Conservation (phyloP, 768 basidiomycete species). For the Tricholomella constricta region DNA sequence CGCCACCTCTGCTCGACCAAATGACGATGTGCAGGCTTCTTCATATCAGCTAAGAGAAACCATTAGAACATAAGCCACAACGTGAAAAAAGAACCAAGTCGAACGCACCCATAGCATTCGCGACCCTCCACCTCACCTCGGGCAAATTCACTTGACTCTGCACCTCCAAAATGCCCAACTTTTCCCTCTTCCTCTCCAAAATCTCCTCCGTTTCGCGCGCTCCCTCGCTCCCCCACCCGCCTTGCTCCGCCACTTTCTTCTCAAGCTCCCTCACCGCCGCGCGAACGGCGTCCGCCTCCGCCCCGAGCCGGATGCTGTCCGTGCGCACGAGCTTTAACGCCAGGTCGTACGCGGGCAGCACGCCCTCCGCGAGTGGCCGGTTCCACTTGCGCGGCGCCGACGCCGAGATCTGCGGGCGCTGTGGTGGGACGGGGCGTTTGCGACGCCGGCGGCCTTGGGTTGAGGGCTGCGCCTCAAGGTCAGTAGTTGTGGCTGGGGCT, state of each 20-base stretch:
- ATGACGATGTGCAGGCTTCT: conserved; percentile 71
- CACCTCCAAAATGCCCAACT: conserved; percentile 64
- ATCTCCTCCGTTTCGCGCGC: conserved; percentile 33
- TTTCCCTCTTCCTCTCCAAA: conserved; percentile 48
- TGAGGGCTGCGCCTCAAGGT: conserved; percentile 10
- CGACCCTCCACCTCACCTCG: conserved; percentile 73
- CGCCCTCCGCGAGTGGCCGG: conserved; percentile 58
- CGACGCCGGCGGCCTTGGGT: conserved; percentile 34
- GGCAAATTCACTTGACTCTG: conserved; percentile 88
- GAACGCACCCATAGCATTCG: conserved; percentile 76
- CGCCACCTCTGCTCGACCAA: conserved; percentile 85
- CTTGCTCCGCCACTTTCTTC: conserved; percentile 26
- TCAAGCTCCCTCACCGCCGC: conserved; percentile 25
- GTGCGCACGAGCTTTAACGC: conserved; percentile 69
- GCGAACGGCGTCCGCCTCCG: conserved; percentile 44
- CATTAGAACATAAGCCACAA: background rate
- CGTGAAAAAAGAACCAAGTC: background rate
- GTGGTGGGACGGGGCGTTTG: conserved; percentile 25
- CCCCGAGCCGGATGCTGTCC: conserved; percentile 57
- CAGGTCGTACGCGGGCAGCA: conserved; percentile 82
- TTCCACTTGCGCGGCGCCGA: conserved; percentile 63
- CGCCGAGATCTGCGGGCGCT: conserved; percentile 54
- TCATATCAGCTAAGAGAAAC: conserved; percentile 57
- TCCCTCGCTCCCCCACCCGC: conserved; percentile 27
- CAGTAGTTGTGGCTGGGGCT: background rate